Percentiles rank a stretch among this genome's conserved stretches.
Conservation (phyloP, 1,284 basidiomycete species). For the Trichosporon sp. region DNA sequence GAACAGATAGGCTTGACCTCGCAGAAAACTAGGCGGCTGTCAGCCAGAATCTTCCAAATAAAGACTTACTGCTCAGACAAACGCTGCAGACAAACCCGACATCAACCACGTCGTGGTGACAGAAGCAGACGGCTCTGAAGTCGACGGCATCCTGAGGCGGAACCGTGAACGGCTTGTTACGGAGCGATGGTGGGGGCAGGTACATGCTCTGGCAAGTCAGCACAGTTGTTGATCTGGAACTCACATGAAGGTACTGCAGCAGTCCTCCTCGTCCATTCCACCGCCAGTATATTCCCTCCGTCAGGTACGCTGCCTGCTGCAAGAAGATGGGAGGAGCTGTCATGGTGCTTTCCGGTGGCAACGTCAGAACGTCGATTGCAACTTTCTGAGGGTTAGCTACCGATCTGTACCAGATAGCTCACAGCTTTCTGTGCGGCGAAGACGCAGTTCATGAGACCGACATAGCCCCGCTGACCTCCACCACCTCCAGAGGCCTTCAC, state of each 20-base stretch:
- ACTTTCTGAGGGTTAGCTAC: constrained; percentile 64
- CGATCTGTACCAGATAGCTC: constrained; percentile 29
- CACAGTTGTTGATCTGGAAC: constrained; percentile 23
- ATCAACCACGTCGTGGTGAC: constrained; percentile 94
- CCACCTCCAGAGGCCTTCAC: constrained; percentile 19
- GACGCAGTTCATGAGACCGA: constrained; percentile 98
- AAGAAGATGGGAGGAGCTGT: constrained; percentile 71
- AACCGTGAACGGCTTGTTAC: constrained; percentile 66
- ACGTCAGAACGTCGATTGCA: constrained; percentile 90
- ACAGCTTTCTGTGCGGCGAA: constrained; percentile 97
- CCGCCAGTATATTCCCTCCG: constrained; percentile 86
- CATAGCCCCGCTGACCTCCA: constrained; percentile 51
- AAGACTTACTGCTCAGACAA: constrained; percentile 75
- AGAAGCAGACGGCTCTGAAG: constrained; percentile 97
- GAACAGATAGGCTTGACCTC: constrained; percentile 86
- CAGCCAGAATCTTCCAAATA: not conserved
- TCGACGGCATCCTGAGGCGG: constrained; percentile 94
- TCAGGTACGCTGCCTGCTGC: constrained; percentile 94
- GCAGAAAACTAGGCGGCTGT: constrained; percentile 70
- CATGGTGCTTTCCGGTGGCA: constrained; percentile 68
- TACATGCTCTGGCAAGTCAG: constrained; percentile 69
- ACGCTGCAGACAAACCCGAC: constrained; percentile 97
- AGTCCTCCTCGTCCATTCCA: constrained; percentile 65
- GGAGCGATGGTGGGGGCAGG: constrained; percentile 73
- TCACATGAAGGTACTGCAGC: constrained; percentile 79